Percentiles rank a stretch among this genome's conserved stretches.
Conservation (phyloP, 2,329 filamentous ascomycete genomes). For the Nigrospora osmanthi region DNA sequence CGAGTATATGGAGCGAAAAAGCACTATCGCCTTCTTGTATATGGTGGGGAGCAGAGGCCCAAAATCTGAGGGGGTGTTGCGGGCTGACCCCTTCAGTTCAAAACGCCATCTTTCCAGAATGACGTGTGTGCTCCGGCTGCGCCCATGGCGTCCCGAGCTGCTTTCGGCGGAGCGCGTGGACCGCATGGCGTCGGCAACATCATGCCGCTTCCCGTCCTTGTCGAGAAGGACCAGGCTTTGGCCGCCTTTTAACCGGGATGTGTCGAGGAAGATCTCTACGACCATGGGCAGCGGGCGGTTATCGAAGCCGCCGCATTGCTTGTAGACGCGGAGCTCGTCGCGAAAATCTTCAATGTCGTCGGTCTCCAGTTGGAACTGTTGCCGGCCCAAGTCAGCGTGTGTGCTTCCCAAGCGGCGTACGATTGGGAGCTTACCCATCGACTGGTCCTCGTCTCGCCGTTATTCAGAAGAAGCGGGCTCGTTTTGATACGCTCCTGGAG, state of each 20-base stretch:
- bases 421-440: conserved; percentile 19
- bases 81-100: conserved; percentile 59
- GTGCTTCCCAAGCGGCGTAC: not conserved
- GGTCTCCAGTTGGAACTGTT: conserved; percentile 87
- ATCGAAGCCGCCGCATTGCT: conserved; percentile 66
- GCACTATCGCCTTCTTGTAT: conserved; percentile 95
- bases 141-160: conserved; percentile 26
- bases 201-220: conserved; percentile 85
- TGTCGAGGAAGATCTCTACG: conserved; percentile 85
- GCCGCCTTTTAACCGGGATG: conserved; percentile 68
- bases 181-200: conserved; percentile 77
- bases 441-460: conserved; percentile 18
- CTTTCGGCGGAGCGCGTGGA: conserved; percentile 47
- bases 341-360: conserved; percentile 85
- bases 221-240: conserved; percentile 85
- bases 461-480: conserved; percentile 19
- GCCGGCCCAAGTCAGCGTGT: not conserved
- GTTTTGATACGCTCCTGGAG: conserved; percentile 73
- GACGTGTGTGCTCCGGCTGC: conserved; percentile 57
- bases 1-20: conserved; percentile 83
- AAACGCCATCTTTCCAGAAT: conserved; percentile 88
- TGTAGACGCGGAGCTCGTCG: conserved; percentile 78
- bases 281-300: conserved; percentile 75
- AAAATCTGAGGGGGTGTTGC: conserved; percentile 46
- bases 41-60: conserved; percentile 67